Percentiles rank a stretch among this genome's conserved stretches.
Conservation (phyloP, 1,284 basidiomycete genomes). For the Heliocybe sulcata region DNA sequence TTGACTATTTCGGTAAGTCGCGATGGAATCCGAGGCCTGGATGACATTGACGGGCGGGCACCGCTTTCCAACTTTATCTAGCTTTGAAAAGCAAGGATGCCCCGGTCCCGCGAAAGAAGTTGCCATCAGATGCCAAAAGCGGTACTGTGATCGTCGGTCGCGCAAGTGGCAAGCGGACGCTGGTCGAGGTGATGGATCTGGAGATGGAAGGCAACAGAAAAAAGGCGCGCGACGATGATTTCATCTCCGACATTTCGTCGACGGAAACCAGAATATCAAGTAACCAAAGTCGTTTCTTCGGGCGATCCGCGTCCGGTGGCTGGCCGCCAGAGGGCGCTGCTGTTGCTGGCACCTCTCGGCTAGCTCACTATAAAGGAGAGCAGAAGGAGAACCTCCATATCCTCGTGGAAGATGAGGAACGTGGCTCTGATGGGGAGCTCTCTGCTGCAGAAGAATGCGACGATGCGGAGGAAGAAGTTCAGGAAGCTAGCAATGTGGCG, state of each 20-base stretch:
- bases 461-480: conserved; percentile 24
- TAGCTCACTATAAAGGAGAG: conserved; percentile 16
- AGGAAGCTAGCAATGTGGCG: conserved; percentile 36
- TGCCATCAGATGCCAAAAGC: background rate
- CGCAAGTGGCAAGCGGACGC: conserved; percentile 66
- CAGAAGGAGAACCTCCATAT: conserved; percentile 37
- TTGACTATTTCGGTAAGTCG: conserved; percentile 58
- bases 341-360: conserved; percentile 32
- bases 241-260: conserved; percentile 1
- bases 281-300: background rate
- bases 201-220: conserved; percentile 50
- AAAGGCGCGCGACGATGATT: conserved; percentile 16
- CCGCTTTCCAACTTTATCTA: background rate
- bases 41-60: background rate
- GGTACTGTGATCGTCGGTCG: conserved; percentile 35
- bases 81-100: background rate
- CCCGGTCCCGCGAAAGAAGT: conserved; percentile 20
- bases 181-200: conserved; percentile 60
- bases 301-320: background rate
- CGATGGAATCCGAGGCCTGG: background rate
- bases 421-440: conserved; percentile 21
- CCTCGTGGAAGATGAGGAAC: conserved; percentile 29
- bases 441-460: conserved; percentile 17
- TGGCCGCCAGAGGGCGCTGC: conserved; percentile 15
- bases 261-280: background rate